Conservation (phyloP, 306 rosid species). For the Bauhinia variegata region DNA sequence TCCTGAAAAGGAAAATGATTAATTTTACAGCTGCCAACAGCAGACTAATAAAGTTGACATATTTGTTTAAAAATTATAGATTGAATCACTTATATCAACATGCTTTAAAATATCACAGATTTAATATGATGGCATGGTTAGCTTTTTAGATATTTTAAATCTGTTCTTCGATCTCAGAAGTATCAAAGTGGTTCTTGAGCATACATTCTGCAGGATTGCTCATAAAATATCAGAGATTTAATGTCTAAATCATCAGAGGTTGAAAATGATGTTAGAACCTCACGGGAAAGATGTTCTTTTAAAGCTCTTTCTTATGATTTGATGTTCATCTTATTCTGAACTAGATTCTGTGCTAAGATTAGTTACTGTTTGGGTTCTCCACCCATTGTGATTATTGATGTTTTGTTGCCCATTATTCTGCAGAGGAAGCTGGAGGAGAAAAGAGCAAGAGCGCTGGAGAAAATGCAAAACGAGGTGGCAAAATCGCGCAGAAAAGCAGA, state of each 20-base stretch:
- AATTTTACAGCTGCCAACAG: too few species aligned
- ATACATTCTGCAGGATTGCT: conserved; percentile 2
- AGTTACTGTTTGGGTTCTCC: conserved; percentile 1
- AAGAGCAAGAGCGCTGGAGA: conserved; percentile 85
- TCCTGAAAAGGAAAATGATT: not conserved
- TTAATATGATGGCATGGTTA: too few species aligned
- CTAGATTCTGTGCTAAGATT: not conserved
- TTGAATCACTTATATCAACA: too few species aligned
- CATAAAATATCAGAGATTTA: not conserved
- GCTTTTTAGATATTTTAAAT: too few species aligned
- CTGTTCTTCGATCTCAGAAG: not conserved
- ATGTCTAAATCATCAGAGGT: conserved; percentile 17
- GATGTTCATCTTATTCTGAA: too few species aligned
- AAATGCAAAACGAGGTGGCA: conserved; percentile 84
- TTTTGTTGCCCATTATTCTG: conserved; percentile 38
- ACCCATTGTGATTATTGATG: not conserved
- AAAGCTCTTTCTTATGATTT: too few species aligned
- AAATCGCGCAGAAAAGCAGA: conserved; percentile 85
- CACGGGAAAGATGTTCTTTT: conserved; percentile 8
- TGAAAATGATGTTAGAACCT: conserved; percentile 17
- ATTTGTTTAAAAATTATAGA: too few species aligned
- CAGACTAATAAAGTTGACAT: too few species aligned
- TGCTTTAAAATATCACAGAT: too few species aligned
- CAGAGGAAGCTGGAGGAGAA: conserved; percentile 95
- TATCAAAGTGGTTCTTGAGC: too few species aligned